Base-by-base conservation (phyloP, 2,329 filamentous ascomycete genomes). In the Colletotrichum kahawae region DNA sequence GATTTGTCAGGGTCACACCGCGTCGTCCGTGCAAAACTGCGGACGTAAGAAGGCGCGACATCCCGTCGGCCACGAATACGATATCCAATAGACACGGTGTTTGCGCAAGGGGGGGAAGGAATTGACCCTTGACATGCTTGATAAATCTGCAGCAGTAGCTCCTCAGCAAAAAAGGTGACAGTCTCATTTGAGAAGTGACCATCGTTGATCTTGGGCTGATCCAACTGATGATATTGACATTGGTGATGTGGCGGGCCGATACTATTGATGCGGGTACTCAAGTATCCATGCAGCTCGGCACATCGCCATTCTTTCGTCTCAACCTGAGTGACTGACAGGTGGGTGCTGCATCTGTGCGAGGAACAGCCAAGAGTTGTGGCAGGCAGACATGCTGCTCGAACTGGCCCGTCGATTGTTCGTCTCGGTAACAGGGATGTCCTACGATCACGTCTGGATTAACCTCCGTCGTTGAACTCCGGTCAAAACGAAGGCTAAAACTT, bases 1-100 rank as follows among this genome's bases (percentile, higher is more conserved):
- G 63, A 54, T 43, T 43, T 16, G 24, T 54, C n/a, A 38, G 13
- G 18, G 63, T 66, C 63, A 34, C 63, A 66, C 63, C 43, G 63
- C 43, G 29, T 36, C 18, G 18, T 43, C 36, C 2, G 62, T 48
- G 62, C 36, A 62, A 33, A 24, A 5, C 13, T 24, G n/a, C n/a
- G 43, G n/a, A 27, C 16, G 34, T 36, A 29, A 36, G 13, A 14
- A 64, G 33, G 33, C 43, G 43, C 27, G 33, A 43, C 27, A 16
- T 34, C 63, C 14, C 16, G 38, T 51, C 13, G 21, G 18, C 34
- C 7, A 29, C 38, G 38, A 31, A 51, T 31, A 65, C 27, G 18
- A 66, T 27, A 29, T 34, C 38, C 38, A 51, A 34, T 31, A 18
- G 21, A 54, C 38, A 54, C 63, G 18, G 43, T 66, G 43, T 66